Base-by-base conservation (phyloP, 2,329 filamentous ascomycete species). In the Fusarium brevicatenulatum region DNA sequence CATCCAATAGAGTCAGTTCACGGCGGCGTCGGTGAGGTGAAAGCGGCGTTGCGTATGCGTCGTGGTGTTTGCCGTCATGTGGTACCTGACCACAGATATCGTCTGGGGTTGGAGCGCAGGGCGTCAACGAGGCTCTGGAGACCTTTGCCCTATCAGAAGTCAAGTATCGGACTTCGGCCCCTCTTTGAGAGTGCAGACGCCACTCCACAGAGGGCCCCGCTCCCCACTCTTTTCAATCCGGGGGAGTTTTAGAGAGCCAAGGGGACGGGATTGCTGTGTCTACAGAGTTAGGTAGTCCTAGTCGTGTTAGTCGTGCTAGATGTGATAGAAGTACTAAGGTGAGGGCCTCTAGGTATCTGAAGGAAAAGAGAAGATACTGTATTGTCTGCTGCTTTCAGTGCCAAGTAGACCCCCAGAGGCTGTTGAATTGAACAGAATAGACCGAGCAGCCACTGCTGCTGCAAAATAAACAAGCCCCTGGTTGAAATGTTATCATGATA, bases 21-120 rank as follows among this genome's bases (percentile, higher is more conserved):
- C 71, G 73, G 74, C 60, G 64, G 73, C 70, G 68, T 76, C 68
- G 73, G 73, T 76, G 75, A 77, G 70, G 74, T 70, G 50, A 65
- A 69, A 47, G 36, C 66, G 57, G 74, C 68, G 66, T 63, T 67
- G 66, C 65, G 68, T 72, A 64, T 63, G 60, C 54, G 40, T 59
- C 59, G 39, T 58, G 58, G 60, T 70, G 59, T 63, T 63, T 71
- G 58, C 56, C 67, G 66, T 76, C 64, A 67, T 68, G 68, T 72
- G 66, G 71, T 76, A 76, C 75, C 75, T 71, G 52, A 21, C 42
- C 47, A 54, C 59, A 73, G 75, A 77, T 76, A 77, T 67, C 66
- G 66, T 69, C 63, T 62, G 62, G 56, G 68, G 65, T 72, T 68
- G 49, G 43, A 60, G 49, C 53, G 52, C 59, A 66, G 60, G 72